Conservation (phyloP, 768 basidiomycete species). For the Hysterangium stoloniferum region DNA sequence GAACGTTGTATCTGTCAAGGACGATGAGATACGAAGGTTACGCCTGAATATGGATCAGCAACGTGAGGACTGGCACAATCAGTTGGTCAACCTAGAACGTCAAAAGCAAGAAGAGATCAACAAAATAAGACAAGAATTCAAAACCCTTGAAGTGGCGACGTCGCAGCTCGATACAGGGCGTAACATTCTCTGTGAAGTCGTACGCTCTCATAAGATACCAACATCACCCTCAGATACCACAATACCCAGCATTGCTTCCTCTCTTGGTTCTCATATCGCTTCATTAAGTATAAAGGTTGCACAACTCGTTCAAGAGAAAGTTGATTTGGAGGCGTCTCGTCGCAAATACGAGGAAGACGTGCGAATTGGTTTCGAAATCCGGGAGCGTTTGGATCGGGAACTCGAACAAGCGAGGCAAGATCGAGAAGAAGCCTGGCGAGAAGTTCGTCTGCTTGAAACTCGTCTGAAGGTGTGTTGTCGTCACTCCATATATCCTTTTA, state of each 20-base stretch:
- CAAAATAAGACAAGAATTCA: constrained; percentile 40
- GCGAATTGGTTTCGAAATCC: constrained; percentile 35
- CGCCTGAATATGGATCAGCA: constrained; percentile 36
- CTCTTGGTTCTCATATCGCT: constrained; percentile 45
- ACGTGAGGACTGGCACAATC: constrained; percentile 42
- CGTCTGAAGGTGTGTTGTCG: constrained; percentile 28
- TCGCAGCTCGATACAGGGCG: constrained; percentile 48
- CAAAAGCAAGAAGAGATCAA: constrained; percentile 31
- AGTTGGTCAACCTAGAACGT: constrained; percentile 44
- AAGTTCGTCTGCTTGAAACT: constrained; percentile 31
- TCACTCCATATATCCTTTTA: not conserved
- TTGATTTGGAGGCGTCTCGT: constrained; percentile 36
- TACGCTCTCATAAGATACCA: not conserved
- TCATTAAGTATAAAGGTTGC: constrained; percentile 39
- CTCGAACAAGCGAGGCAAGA: constrained; percentile 47
- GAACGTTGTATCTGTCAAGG: constrained; percentile 20
- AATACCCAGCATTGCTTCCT: constrained; percentile 38
- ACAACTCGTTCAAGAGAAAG: constrained; percentile 33
- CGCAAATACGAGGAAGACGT: constrained; percentile 28
- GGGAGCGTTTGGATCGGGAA: constrained; percentile 40
- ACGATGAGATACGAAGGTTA: constrained; percentile 22
- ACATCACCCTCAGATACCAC: constrained; percentile 37
- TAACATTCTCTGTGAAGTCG: constrained; percentile 29
- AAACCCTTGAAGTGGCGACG: constrained; percentile 40
- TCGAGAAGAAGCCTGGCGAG: constrained; percentile 40